A percentile compares a stretch with the other conserved stretches of the same genome.
Conservation (phyloP, 257 asterid species). For the Paraleonurus japonicus region DNA sequence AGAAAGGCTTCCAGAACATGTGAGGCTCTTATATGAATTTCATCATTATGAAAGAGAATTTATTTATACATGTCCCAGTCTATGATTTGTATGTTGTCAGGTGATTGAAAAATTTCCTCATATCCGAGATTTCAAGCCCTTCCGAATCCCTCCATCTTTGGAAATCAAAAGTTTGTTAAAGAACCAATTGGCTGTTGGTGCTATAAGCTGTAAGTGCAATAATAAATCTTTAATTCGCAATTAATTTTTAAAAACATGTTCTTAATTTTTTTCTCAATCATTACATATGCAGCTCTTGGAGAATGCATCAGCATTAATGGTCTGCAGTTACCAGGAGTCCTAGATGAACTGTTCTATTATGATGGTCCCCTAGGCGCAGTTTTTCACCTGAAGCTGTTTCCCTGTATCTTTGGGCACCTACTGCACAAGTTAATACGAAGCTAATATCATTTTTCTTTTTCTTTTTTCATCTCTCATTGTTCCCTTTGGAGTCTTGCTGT, state of each 20-base stretch:
- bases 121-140: slow-evolving; percentile 53
- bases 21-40: slow-evolving; percentile 32
- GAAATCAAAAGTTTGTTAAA: slow-evolving; percentile 57
- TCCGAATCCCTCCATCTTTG: slow-evolving; percentile 50
- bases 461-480: slow-evolving; percentile 3
- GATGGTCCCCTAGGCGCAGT: slow-evolving; percentile 81
- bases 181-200: slow-evolving; percentile 76
- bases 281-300: slow-evolving; percentile 52
- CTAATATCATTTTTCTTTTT: background rate
- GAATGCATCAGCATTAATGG: slow-evolving; percentile 63
- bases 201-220: slow-evolving; percentile 52
- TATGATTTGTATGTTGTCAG: slow-evolving; percentile 37
- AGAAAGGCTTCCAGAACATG: slow-evolving; percentile 60
- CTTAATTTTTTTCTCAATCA: background rate
- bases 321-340: slow-evolving; percentile 92
- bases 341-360: slow-evolving; percentile 80
- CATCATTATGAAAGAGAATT: background rate
- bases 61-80: background rate
- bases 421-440: slow-evolving; percentile 70
- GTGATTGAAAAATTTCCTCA: slow-evolving; percentile 81
- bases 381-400: slow-evolving; percentile 52
- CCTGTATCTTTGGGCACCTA: slow-evolving; percentile 92
- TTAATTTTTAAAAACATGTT: background rate
- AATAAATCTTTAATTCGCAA: slow-evolving; percentile 9
- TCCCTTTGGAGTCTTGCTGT: slow-evolving; percentile 16